Evolutionary conservation across 2,329 filamentous ascomycete genomes (phyloP), one percentile per base, ranked within the genome.

Genomic region (Alternaria incomplexa): DNA sequence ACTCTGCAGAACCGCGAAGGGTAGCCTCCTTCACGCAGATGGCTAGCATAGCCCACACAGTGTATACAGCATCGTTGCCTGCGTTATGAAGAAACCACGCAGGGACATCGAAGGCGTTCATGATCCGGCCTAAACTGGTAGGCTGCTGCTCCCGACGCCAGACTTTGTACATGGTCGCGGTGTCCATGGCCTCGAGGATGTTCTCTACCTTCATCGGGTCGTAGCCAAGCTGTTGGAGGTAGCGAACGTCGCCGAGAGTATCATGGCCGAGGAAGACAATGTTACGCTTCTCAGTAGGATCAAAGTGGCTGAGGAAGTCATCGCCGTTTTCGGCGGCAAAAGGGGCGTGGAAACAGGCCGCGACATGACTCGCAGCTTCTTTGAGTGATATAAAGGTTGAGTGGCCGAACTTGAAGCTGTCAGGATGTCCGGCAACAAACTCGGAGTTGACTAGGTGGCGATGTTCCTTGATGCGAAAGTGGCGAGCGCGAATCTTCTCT

Each of bases 251-350:
- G 11, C 84, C 78, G 1, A 79, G 72, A 10, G 91, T 79, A 62
- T 92, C 90, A 73, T 97, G 94, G 17, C 93, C 96, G 3, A 97
- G 88, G 13, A 98, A 83, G 23, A 97, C 83, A 47, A 97, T 81
- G 45, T 88, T 89, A 25, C 90, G 87, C 47, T 76, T 75, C 32
- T 80, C 77, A 3, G 67, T 67, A 2, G 58, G 17, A 11, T 81
- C 64, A 10, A 58, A 40, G 4, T 58, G 44, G 3, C 26, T 17
- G 5, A 36, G 20, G 13, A 52, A 25, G 48, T 50, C 30, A 47
- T 65, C 63, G 46, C 50, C 47, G 3, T 40, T 15, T 47, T 70
- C 60, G 2, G 66, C 61, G 13, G 84, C 86, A 70, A 84, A 89
- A 0, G 88, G 87, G n/a, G 83, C 80, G 40, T 81, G 80, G 75